Evolutionary conservation across 805 yeast genomes (phyloP), one percentile per base, ranked within the genome.

Genomic region (Scheffersomyces amazonensis): DNA sequence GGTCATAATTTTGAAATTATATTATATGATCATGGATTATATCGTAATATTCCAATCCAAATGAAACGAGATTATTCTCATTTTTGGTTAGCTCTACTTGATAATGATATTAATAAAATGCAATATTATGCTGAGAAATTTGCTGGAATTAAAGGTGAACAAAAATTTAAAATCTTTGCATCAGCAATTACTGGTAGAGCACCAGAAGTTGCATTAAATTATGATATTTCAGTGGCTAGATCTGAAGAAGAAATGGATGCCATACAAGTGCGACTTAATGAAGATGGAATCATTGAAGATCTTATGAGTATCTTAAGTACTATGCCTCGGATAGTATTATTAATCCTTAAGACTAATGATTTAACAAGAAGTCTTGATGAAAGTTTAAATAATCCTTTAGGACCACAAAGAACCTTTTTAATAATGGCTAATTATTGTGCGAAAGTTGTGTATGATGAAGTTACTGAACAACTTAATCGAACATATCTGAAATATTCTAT

Each of bases 121-220:
- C 72, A 75, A 41, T 48, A 67, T 32, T 87, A 88, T 56, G 95
- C 96, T 16, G 75, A 77, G 36, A 73, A 68, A 49, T 83, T 93
- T 62, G 95, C 97, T 2, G 81, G 85, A 16, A 80, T 93, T 23
- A 64, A 66, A 25, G 91, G 84, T 20, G 81, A 80, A 6, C 86
- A 87, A 52, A 65, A 66, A 44, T 88, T 90, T 63, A 83, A 85
- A 16, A 67, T 93, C 10, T 84, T 93, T 56, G 86, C 95, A 1
- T 89, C 96, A 1, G 97, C 98, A 1, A 81, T 93, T 31, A 93
- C 99, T 0, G 99, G 99, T 1, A 71, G 99, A 41, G 95, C 90
- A 50, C 86, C 85, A 17, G 80, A 83, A 16, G 78, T 80, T 39
- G 91, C 95, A 0, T 55, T 85, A 37, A 73, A 74, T 44, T 80